Evolutionary conservation across 176 grass and related monocot species (phyloP).

Genomic region (Oryza nivara): DNA sequence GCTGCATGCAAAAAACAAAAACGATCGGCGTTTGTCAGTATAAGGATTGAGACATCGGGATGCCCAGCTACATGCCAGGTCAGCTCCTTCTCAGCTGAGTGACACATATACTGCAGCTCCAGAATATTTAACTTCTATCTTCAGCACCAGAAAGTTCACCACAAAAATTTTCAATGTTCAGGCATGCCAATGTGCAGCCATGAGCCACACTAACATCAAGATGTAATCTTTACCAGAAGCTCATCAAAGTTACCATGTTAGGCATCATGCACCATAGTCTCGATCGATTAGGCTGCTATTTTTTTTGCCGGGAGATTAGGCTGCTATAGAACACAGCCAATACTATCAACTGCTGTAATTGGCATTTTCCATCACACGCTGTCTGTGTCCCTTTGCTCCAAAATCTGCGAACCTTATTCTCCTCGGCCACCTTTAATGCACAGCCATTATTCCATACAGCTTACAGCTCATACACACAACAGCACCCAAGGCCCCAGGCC

Average conservation of each 20-base stretch:
- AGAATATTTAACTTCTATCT: not conserved
- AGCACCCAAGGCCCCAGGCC: slow-evolving; percentile 4
- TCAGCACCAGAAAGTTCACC: not conserved
- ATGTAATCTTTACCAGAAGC: too few relatives aligned
- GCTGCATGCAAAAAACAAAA: slow-evolving; percentile 22
- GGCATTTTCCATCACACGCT: slow-evolving; percentile 18
- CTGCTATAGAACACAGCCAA: not conserved
- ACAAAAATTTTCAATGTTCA: not conserved
- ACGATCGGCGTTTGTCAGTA: not conserved
- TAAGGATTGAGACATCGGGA: not conserved
- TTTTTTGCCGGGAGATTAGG: not conserved
- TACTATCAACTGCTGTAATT: not conserved
- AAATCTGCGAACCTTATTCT: slow-evolving; percentile 45
- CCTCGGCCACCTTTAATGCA: slow-evolving; percentile 28
- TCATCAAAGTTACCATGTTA: not conserved
- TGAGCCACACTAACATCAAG: not conserved
- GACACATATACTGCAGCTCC: slow-evolving; percentile 1
- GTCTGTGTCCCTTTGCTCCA: slow-evolving; percentile 14
- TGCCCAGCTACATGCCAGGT: not conserved
- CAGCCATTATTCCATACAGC: slow-evolving; percentile 32
- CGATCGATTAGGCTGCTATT: too few relatives aligned
- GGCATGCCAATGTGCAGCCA: not conserved
- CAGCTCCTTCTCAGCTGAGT: not conserved
- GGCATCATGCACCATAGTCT: slow-evolving; percentile 19
- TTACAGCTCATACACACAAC: slow-evolving; percentile 41